Evolutionary conservation across 371 early-diverging fungal genomes (phyloP).

Genomic region (Apophysomyces sp.): DNA sequence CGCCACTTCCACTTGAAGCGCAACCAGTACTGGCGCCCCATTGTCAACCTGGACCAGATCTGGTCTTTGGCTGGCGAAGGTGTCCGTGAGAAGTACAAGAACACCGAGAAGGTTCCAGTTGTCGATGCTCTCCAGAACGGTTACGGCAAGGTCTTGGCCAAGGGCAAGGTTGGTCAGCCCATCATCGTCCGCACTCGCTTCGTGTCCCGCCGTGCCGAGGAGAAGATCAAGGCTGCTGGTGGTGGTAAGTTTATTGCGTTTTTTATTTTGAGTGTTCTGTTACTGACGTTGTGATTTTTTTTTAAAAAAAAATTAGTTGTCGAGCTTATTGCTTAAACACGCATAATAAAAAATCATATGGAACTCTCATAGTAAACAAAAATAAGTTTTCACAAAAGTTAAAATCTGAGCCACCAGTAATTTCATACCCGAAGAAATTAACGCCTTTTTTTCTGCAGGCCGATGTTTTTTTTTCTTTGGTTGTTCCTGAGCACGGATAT

Average conservation of each 20-base stretch:
- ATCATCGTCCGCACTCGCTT: slow-evolving; percentile 98
- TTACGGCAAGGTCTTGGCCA: slow-evolving; percentile 97
- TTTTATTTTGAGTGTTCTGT: background rate
- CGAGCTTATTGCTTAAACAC: slow-evolving; percentile 50
- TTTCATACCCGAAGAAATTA: no score
- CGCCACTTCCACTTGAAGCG: slow-evolving; percentile 98
- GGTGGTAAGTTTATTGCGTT: slow-evolving; percentile 61
- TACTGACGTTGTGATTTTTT: background rate
- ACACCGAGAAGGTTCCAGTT: slow-evolving; percentile 92
- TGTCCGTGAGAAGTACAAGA: slow-evolving; percentile 84
- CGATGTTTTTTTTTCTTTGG: background rate
- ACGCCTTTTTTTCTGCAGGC: no score
- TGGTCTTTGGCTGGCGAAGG: slow-evolving; percentile 95
- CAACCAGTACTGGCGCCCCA: slow-evolving; percentile 87
- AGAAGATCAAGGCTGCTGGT: slow-evolving; percentile 99
- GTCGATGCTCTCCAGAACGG: slow-evolving; percentile 92
- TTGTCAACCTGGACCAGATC: slow-evolving; percentile 93
- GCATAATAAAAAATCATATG: slow-evolving; percentile 10
- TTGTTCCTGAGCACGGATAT: no score
- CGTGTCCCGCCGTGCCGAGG: slow-evolving; percentile 94
- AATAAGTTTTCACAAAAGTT: background rate
- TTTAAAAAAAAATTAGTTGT: slow-evolving; percentile 40
- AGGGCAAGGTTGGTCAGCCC: slow-evolving; percentile 94
- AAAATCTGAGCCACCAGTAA: no score
- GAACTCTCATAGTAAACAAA: background rate